phyloP scores from a whole-genome alignment of 768 basidiomycete genomes.

The Suillus bovinus region DNA sequence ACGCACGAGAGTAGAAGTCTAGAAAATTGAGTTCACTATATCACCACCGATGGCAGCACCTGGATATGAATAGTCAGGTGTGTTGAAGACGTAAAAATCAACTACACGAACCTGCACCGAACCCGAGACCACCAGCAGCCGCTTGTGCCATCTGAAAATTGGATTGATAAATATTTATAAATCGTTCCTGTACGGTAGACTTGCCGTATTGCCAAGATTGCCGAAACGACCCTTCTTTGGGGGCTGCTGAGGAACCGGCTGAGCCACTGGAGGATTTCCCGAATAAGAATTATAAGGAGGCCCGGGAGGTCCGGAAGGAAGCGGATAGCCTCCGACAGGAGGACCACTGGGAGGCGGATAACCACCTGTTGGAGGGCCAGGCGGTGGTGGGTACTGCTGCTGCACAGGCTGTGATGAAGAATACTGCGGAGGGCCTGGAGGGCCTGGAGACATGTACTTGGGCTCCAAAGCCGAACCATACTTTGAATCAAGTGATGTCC shows the following conservation, averaged over 20 bases:
- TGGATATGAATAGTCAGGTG: constrained; percentile 18
- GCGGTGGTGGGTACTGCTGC: constrained; percentile 13
- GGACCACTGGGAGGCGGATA: constrained; percentile 19
- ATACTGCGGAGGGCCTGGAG: constrained; percentile 16
- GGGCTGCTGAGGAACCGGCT: constrained; percentile 28
- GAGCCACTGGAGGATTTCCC: constrained; percentile 35
- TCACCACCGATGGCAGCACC: constrained; percentile 47
- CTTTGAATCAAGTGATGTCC: constrained; percentile 11
- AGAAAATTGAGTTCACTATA: constrained; percentile 51
- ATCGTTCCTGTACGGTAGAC: constrained; percentile 1
- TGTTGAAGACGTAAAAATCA: neutral
- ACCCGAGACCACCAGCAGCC: constrained; percentile 45
- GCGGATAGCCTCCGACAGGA: constrained; percentile 13
- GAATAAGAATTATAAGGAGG: constrained; percentile 22
- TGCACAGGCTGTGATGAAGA: neutral
- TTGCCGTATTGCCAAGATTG: constrained; percentile 39
- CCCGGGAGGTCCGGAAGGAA: constrained; percentile 10
- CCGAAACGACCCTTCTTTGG: constrained; percentile 41
- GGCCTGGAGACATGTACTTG: constrained; percentile 8
- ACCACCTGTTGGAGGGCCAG: constrained; percentile 7
- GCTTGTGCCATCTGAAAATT: constrained; percentile 30
- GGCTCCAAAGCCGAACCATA: constrained; percentile 13
- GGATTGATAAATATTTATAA: neutral
- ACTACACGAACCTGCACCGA: constrained; percentile 42
- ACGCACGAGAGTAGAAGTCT: constrained; percentile 6